Percentiles rank a stretch among this genome's conserved stretches.
phyloP scores from a whole-genome alignment of 208 protist species.

The Acanthamoeba quina region DNA sequence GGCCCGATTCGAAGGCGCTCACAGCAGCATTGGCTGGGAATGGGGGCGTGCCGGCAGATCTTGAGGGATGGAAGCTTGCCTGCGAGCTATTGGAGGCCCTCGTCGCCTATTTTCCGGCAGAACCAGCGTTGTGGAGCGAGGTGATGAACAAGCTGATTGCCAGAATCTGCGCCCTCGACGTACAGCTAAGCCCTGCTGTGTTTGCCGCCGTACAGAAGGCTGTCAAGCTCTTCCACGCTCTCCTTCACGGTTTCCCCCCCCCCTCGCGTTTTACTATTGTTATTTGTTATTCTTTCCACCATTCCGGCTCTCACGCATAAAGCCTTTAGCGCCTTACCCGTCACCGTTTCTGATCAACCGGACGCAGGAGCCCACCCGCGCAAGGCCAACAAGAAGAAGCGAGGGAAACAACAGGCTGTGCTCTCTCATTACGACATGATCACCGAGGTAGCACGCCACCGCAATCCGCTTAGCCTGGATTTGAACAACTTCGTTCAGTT shows the following conservation, averaged over 20 bases:
- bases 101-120: not conserved
- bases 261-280: not conserved
- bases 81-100: slow-evolving; percentile 1
- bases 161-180: not conserved
- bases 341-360: too few species aligned
- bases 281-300: not conserved
- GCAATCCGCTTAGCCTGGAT: too few species aligned
- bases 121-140: slow-evolving; percentile 13
- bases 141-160: slow-evolving; percentile 10
- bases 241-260: not conserved
- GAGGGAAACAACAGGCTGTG: not conserved
- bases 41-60: not conserved
- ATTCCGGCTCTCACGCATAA: too few species aligned
- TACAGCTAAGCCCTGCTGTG: slow-evolving; percentile 21
- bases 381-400: not conserved
- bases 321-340: too few species aligned
- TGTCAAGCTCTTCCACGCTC: not conserved
- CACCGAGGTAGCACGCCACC: not conserved
- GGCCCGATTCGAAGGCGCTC: slow-evolving; percentile 2
- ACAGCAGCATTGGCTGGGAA: not conserved
- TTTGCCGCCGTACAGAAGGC: slow-evolving; percentile 17
- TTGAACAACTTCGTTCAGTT: too few species aligned
- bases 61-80: not conserved
- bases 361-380: not conserved
- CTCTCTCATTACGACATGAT: slow-evolving; percentile 57